A percentile compares a stretch with the other conserved stretches of the same genome.
These are phyloP conservation scores for Cryptococcus sp. DNA, from an alignment of 1,284 basidiomycete species.

Conservation along the genomic window DNA sequence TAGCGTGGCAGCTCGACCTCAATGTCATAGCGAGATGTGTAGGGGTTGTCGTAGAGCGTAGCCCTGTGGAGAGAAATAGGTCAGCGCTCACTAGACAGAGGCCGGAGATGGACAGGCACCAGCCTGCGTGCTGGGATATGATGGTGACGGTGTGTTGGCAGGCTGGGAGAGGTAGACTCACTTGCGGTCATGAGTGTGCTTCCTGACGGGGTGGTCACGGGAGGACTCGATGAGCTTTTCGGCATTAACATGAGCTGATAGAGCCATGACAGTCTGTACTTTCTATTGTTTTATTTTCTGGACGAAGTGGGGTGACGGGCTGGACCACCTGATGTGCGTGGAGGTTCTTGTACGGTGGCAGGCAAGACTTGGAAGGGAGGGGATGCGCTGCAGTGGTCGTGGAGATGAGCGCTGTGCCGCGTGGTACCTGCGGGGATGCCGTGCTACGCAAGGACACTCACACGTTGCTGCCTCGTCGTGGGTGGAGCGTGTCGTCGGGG, in stretches of 20 bases:
- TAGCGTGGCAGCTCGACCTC: conserved; percentile 47
- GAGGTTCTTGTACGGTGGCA: not conserved
- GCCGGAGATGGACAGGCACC: too few species aligned
- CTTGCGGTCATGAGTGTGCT: conserved; percentile 29
- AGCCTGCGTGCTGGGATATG: not conserved
- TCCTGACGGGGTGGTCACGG: conserved; percentile 40
- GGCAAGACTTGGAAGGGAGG: not conserved
- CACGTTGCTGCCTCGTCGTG: too few species aligned
- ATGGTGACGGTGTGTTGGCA: not conserved
- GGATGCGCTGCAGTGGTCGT: too few species aligned
- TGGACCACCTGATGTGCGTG: too few species aligned
- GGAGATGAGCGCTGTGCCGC: too few species aligned
- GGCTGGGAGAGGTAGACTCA: conserved; percentile 9
- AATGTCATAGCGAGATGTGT: conserved; percentile 42
- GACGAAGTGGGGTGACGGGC: not conserved
- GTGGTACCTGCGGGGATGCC: too few species aligned
- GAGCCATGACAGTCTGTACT: too few species aligned
- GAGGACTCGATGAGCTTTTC: conserved; percentile 43
- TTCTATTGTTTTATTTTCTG: conserved; percentile 11
- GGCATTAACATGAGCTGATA: conserved; percentile 44
- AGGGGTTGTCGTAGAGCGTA: conserved; percentile 39
- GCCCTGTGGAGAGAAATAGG: conserved; percentile 11
- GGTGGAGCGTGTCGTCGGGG: too few species aligned
- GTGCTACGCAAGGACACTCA: too few species aligned
- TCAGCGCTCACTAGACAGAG: not conserved